Conservation (phyloP, 139 green algal genomes). For the Bryopsis sp. region DNA sequence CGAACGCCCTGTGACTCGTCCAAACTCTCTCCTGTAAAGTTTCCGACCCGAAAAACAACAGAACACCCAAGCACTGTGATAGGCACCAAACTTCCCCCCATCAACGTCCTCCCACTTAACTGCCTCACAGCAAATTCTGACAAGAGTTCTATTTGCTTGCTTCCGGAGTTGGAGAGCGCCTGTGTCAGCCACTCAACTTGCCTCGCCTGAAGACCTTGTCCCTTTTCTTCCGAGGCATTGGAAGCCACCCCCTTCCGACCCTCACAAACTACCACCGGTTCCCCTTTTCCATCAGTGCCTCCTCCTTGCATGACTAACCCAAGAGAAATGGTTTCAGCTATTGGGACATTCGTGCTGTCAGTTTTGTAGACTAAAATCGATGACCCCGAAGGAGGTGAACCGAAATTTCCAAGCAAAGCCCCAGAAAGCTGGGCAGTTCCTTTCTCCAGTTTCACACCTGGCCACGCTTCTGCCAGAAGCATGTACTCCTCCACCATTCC, state of each 20-base stretch:
- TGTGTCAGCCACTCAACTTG: not conserved
- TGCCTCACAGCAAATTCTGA: not conserved
- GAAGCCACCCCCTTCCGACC: not conserved
- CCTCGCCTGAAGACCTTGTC: not conserved
- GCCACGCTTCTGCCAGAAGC: not conserved
- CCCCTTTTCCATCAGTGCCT: not conserved
- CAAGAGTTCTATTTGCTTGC: not conserved
- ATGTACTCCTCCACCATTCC: not conserved
- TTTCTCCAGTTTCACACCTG: conserved; percentile 6
- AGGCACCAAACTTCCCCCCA: not conserved
- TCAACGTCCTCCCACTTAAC: not conserved
- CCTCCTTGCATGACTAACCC: not conserved
- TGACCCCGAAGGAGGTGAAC: not conserved
- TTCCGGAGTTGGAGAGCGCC: not conserved
- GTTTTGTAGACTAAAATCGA: not conserved
- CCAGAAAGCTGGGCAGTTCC: not conserved
- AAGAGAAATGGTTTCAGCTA: not conserved
- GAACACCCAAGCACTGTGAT: not conserved
- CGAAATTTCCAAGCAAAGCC: not conserved
- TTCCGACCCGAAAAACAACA: not conserved
- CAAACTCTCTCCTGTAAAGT: not conserved
- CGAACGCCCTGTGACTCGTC: not conserved
- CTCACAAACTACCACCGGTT: not conserved
- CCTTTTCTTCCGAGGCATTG: no score
- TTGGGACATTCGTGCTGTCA: not conserved